Evolutionary conservation across 345 rosid species (phyloP).

Genomic region (Citrus australasica): DNA sequence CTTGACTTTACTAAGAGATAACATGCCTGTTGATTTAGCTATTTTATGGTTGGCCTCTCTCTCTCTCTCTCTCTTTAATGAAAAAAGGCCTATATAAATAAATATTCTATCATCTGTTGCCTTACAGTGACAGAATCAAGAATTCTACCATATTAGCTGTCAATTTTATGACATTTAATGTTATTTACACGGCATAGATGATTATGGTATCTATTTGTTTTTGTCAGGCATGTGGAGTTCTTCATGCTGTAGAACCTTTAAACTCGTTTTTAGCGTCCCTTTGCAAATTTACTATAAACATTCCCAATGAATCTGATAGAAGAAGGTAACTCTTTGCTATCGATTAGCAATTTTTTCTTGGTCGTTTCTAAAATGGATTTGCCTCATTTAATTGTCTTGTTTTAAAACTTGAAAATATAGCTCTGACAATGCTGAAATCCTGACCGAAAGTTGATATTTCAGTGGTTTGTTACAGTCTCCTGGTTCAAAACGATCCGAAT

Average conservation of each 20-base stretch:
- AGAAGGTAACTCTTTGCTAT: slow-evolving; percentile 49
- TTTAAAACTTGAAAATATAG: not conserved
- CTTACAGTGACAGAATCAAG: not conserved
- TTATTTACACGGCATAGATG: slow-evolving; percentile 4
- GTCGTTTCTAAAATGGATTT: not conserved
- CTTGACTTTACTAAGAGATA: not conserved
- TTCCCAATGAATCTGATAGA: slow-evolving; percentile 74
- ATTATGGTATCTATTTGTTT: slow-evolving; percentile 19
- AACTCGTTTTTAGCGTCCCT: slow-evolving; percentile 95
- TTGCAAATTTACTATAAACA: slow-evolving; percentile 86
- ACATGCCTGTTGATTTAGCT: not conserved
- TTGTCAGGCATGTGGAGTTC: slow-evolving; percentile 95
- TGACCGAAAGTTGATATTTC: slow-evolving; percentile 42
- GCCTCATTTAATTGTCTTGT: not conserved
- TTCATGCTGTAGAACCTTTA: slow-evolving; percentile 92
- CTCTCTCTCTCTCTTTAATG: not conserved
- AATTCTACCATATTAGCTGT: not conserved
- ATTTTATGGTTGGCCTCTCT: not conserved
- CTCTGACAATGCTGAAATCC: slow-evolving; percentile 8
- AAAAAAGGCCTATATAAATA: not conserved
- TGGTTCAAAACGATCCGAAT: slow-evolving; percentile 72
- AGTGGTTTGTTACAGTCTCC: slow-evolving; percentile 70
- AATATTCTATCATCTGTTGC: not conserved
- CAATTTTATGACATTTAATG: not conserved
- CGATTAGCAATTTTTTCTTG: not conserved